Conservation (phyloP, 2,329 filamentous ascomycete species). For the Dryadomyces quercivorus region DNA sequence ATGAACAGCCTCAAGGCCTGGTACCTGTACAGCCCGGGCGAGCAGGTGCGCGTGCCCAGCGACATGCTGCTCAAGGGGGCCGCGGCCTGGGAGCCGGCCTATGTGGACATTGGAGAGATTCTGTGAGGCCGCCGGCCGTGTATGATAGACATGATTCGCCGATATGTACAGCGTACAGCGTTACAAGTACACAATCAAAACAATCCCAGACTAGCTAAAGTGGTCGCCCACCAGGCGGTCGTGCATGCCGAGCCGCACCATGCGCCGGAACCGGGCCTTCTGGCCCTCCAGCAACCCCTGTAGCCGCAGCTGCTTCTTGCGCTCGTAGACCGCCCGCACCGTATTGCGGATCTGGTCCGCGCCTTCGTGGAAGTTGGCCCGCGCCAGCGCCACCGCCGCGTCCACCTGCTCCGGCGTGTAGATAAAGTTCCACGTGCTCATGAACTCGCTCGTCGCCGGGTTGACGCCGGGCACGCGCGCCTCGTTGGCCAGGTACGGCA, state of each 20-base stretch:
- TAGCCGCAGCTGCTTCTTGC: slow-evolving; percentile 63
- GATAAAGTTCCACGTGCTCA: slow-evolving; percentile 97
- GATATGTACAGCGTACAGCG: not conserved
- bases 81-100: slow-evolving; percentile 51
- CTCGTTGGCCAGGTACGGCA: slow-evolving; percentile 76
- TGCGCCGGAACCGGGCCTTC: slow-evolving; percentile 29
- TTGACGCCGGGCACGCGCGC: slow-evolving; percentile 64
- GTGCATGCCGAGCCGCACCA: slow-evolving; percentile 36
- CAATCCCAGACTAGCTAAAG: slow-evolving; percentile 36
- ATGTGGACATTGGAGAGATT: slow-evolving; percentile 62
- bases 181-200: not conserved
- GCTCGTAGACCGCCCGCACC: slow-evolving; percentile 80
- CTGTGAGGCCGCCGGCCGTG: slow-evolving; percentile 25
- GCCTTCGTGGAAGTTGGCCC: slow-evolving; percentile 78
- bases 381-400: slow-evolving; percentile 66
- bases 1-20: slow-evolving; percentile 82
- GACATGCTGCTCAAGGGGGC: slow-evolving; percentile 53
- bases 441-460: slow-evolving; percentile 69
- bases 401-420: slow-evolving; percentile 89
- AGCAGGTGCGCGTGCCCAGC: slow-evolving; percentile 53
- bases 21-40: slow-evolving; percentile 84
- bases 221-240: slow-evolving; percentile 52
- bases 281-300: slow-evolving; percentile 25
- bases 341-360: slow-evolving; percentile 65
- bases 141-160: slow-evolving; percentile 4